Percentiles rank a stretch among this genome's conserved stretches.
These are phyloP conservation scores for Lumnitzera racemosa DNA, from an alignment of 345 rosid species.

Conservation along the genomic window DNA sequence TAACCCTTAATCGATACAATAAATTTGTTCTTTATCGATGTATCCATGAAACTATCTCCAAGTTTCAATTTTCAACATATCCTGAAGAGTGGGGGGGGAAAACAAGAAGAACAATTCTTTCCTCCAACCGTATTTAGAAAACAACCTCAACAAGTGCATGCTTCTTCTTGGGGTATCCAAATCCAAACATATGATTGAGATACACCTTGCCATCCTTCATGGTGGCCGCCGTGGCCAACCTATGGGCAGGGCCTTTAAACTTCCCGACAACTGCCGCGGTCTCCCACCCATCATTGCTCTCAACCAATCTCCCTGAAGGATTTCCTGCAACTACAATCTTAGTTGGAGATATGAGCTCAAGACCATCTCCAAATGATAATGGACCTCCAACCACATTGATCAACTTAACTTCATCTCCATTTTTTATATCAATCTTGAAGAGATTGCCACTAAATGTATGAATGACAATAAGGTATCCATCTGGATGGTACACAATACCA, in stretches of 20 bases:
- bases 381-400: conserved; percentile 51
- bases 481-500: conserved; percentile 81
- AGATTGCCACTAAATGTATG: conserved; percentile 64
- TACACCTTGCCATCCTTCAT: conserved; percentile 77
- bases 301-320: conserved; percentile 59
- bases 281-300: conserved; percentile 81
- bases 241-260: conserved; percentile 61
- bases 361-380: conserved; percentile 61
- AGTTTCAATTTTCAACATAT: not conserved
- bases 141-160: conserved; percentile 79
- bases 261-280: conserved; percentile 56
- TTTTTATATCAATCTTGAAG: conserved; percentile 44
- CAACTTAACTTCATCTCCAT: conserved; percentile 36
- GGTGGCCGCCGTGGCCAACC: conserved; percentile 73
- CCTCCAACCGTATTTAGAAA: conserved; percentile 21
- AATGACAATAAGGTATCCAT: conserved; percentile 65
- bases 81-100: not conserved
- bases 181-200: conserved; percentile 63
- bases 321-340: conserved; percentile 82
- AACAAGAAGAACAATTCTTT: not conserved
- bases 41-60: too few species aligned
- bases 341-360: conserved; percentile 57
- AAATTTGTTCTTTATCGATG: too few species aligned
- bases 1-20: too few species aligned
- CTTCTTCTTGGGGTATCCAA: conserved; percentile 78